phyloP scores from a whole-genome alignment of 352 stramenopile genomes.

The Lagenidium giganteum region DNA sequence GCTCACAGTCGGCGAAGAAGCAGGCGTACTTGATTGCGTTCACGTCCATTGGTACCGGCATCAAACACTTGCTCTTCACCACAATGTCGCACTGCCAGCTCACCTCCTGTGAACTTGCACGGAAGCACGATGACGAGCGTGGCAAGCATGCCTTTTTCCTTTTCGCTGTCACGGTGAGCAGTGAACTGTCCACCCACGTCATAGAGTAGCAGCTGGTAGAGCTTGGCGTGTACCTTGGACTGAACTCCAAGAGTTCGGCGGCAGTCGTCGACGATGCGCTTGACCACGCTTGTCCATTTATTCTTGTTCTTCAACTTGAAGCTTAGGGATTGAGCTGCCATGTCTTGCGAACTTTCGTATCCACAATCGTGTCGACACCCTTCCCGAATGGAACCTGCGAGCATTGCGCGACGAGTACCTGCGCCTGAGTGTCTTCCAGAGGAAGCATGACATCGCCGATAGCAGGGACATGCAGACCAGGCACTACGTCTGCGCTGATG shows the following conservation, averaged over 20 bases:
- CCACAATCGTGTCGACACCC: conserved; percentile 4
- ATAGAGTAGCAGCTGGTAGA: conserved; percentile 24
- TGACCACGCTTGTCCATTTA: background rate
- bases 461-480: too few species aligned
- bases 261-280: background rate
- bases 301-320: background rate
- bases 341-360: background rate
- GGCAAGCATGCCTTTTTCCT: conserved; percentile 23
- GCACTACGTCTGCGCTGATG: too few species aligned
- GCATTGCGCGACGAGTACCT: too few species aligned
- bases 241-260: too few species aligned
- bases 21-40: background rate
- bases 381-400: too few species aligned
- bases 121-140: conserved; percentile 18
- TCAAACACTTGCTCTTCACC: background rate
- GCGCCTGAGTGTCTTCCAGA: too few species aligned
- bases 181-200: conserved; percentile 15
- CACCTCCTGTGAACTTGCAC: background rate
- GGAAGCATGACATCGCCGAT: too few species aligned
- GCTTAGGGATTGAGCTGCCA: background rate
- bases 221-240: conserved; percentile 9
- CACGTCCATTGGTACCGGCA: background rate
- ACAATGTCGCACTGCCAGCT: background rate
- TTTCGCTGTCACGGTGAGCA: conserved; percentile 19
- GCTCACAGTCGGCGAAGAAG: background rate